These are phyloP conservation scores for Pezicula radicicola DNA, from an alignment of 2,329 filamentous ascomycete genomes.

Conservation along the genomic window DNA sequence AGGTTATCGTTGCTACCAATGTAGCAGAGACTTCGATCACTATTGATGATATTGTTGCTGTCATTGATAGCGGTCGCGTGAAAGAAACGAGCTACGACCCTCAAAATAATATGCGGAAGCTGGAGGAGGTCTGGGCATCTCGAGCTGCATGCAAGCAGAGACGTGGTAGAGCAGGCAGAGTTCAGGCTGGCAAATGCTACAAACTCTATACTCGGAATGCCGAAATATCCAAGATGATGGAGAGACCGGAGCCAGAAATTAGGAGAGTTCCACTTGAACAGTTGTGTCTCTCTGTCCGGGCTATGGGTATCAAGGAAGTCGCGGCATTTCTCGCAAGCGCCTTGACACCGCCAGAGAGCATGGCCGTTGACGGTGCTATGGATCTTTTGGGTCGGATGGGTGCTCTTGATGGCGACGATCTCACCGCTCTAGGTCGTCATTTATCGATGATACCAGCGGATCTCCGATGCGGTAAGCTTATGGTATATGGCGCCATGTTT, in stretches of 20 bases:
- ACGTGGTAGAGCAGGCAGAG: constrained; percentile 88
- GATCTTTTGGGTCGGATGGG: constrained; percentile 79
- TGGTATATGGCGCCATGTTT: constrained; percentile 94
- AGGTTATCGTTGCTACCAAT: constrained; percentile 93
- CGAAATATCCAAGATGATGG: constrained; percentile 77
- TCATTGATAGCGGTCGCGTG: constrained; percentile 92
- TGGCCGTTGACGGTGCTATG: constrained; percentile 84
- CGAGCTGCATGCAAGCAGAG: constrained; percentile 92
- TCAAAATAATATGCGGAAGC: constrained; percentile 86
- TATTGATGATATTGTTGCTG: constrained; percentile 93
- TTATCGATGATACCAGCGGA: constrained; percentile 95
- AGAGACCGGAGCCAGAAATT: constrained; percentile 90
- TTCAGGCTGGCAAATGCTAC: constrained; percentile 87
- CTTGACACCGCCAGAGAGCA: constrained; percentile 80
- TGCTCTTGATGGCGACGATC: constrained; percentile 77
- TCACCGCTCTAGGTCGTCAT: constrained; percentile 89
- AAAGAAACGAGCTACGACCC: constrained; percentile 96
- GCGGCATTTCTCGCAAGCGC: constrained; percentile 78
- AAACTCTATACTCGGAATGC: constrained; percentile 89
- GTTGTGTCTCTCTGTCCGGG: constrained; percentile 88
- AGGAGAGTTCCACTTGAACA: constrained; percentile 90
- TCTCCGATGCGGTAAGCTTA: constrained; percentile 86
- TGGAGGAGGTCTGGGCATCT: constrained; percentile 95
- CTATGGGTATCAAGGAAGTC: constrained; percentile 88
- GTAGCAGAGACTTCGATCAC: constrained; percentile 98